Conservation (phyloP, 371 early-diverging fungal species). For the Mucor irregularis region DNA sequence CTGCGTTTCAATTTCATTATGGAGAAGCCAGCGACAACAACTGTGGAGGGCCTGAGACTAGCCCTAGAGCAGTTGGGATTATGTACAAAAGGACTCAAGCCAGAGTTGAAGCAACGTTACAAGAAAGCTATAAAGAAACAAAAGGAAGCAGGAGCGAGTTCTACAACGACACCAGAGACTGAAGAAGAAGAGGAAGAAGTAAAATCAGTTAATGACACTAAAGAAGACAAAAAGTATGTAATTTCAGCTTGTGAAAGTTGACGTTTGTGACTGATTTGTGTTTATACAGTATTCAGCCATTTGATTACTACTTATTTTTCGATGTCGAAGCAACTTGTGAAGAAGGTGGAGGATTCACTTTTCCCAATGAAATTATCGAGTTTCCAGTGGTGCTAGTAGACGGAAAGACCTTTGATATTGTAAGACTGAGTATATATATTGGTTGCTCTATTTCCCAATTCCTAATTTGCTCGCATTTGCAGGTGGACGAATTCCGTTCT, state of each 20-base stretch:
- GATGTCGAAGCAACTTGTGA: constrained; percentile 88
- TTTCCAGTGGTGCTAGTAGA: constrained; percentile 77
- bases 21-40: constrained; percentile 1
- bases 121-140: constrained; percentile 47
- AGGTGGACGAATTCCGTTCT: constrained; percentile 72
- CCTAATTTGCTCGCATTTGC: neutral
- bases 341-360: constrained; percentile 52
- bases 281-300: constrained; percentile 13
- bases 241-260: neutral
- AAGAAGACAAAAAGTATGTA: neutral
- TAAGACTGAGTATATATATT: constrained; percentile 21
- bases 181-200: constrained; percentile 5
- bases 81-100: constrained; percentile 51
- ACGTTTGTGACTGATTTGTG: no score
- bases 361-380: constrained; percentile 83
- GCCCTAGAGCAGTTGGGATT: constrained; percentile 48
- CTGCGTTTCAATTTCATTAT: neutral
- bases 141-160: neutral
- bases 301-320: constrained; percentile 68
- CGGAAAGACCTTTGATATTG: constrained; percentile 58
- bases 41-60: constrained; percentile 51
- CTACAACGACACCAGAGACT: neutral
- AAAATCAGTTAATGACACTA: neutral
- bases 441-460: neutral
- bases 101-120: constrained; percentile 53